A percentile compares a stretch with the other conserved stretches of the same genome.
phyloP scores from a whole-genome alignment of 176 grass and related monocot genomes.

The Ensete ventricosum region DNA sequence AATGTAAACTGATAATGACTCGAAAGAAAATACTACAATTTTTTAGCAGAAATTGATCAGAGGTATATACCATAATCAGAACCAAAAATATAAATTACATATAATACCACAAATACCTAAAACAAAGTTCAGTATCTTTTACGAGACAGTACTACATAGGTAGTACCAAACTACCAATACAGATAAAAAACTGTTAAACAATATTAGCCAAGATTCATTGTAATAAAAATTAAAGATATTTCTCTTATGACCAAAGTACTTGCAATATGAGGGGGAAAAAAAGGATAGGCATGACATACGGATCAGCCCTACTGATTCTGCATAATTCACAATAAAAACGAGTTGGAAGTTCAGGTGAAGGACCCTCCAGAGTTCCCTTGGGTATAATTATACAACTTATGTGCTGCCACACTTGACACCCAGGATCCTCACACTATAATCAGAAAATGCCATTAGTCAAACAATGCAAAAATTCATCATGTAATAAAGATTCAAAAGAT shows the following conservation, averaged over 20 bases:
- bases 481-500: slow-evolving; percentile 10
- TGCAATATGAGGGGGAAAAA: not conserved
- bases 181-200: not conserved
- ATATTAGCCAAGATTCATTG: not conserved
- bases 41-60: too few relatives aligned
- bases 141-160: not conserved
- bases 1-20: too few relatives aligned
- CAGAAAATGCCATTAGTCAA: not conserved
- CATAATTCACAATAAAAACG: slow-evolving; percentile 80
- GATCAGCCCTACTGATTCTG: slow-evolving; percentile 75
- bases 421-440: slow-evolving; percentile 58
- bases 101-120: too few relatives aligned
- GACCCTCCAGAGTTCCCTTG: slow-evolving; percentile 39
- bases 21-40: too few relatives aligned
- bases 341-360: slow-evolving; percentile 39
- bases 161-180: not conserved
- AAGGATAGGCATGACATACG: slow-evolving; percentile 37
- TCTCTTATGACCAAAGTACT: not conserved
- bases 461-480: not conserved
- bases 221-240: not conserved
- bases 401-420: slow-evolving; percentile 65
- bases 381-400: slow-evolving; percentile 59
- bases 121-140: not conserved
- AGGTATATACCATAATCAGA: too few relatives aligned
- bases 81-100: too few relatives aligned